Base-by-base conservation (phyloP, 768 basidiomycete species). In the Termitomyces heimii region DNA sequence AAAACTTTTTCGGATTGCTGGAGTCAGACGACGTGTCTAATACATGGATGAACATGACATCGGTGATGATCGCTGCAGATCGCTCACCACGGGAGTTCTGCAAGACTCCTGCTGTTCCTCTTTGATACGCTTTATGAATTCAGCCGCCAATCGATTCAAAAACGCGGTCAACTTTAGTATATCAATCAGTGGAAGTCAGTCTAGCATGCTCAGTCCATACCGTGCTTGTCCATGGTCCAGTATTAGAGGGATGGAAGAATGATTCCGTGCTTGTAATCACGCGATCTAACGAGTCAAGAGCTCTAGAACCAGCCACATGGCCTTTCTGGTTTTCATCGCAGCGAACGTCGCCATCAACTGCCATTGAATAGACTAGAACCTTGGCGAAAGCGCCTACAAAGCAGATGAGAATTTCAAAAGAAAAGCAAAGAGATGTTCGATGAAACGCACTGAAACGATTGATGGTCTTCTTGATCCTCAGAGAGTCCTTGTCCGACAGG, bases 191-290 rank as follows among this genome's bases (percentile, higher is more conserved):
- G 4, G 49, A 51, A 43, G n/a, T 35, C 48, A 39, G 54, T 13
- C 29, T 20, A 42, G 40, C 12, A 40, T 29, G 57, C 26, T 16
- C 4, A 42, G 24, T n/a, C 67, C 79, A 58, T 62, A 88, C 85
- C 58, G 75, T 67, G 54, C 81, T 67, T 4, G 92, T 88, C 92
- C 94, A 97, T 31, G 79, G 74, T 4, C 95, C 95, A 31, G 86
- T 85, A 67, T 97, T 97, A 4, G 91, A 92, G 1, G 96, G 96
- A 69, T 98, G 96, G 73, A 98, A 98, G 76, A 89, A 96, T 0
- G 88, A 85, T 67, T 98, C 96, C 6, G 89, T 92, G 64, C 92
- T 94, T 14, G 92, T 95, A 59, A 98, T 83, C 42, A 98, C 73
- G 62, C 86, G 86, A 63, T 92, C 90, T 28, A 98, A 75, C 14